phyloP scores from a whole-genome alignment of 106 monocot species.

The Allium cepa region DNA sequence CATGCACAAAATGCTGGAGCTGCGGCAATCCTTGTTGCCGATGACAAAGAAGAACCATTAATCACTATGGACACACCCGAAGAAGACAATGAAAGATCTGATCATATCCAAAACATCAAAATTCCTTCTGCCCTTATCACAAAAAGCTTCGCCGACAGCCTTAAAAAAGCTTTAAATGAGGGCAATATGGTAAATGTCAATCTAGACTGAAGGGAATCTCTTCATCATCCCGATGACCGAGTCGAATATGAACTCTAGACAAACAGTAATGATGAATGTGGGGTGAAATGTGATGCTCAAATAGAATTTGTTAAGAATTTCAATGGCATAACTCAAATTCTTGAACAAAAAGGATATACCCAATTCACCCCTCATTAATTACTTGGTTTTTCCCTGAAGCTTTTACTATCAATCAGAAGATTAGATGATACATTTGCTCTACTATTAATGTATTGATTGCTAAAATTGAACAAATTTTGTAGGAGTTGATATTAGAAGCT shows the following conservation, averaged over 20 bases:
- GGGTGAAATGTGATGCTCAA: slow-evolving; percentile 66
- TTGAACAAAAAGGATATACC: slow-evolving; percentile 69
- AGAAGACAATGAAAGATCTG: slow-evolving; percentile 20
- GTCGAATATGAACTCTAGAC: slow-evolving; percentile 88
- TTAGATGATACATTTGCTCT: no score
- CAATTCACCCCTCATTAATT: slow-evolving; percentile 80
- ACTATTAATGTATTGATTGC: not conserved
- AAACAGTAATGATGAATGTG: slow-evolving; percentile 82
- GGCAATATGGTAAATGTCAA: slow-evolving; percentile 58
- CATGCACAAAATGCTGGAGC: slow-evolving; percentile 40
- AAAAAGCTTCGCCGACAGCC: slow-evolving; percentile 39
- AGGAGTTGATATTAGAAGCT: slow-evolving; percentile 52
- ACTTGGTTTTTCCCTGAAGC: slow-evolving; percentile 76
- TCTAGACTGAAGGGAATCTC: slow-evolving; percentile 75
- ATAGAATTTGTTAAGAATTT: slow-evolving; percentile 76
- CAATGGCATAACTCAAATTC: slow-evolving; percentile 66
- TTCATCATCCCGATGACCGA: slow-evolving; percentile 78
- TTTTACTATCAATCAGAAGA: no score
- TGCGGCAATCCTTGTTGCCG: slow-evolving; percentile 44
- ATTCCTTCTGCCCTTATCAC: slow-evolving; percentile 42
- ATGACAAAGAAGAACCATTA: slow-evolving; percentile 30
- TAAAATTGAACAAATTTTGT: not conserved
- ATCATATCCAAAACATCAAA: slow-evolving; percentile 28
- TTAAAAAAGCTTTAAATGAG: slow-evolving; percentile 53
- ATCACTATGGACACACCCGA: slow-evolving; percentile 39